Evolutionary conservation across 2,329 filamentous ascomycete genomes (phyloP), one percentile per base, ranked within the genome.

Genomic region (Ustulina deusta): DNA sequence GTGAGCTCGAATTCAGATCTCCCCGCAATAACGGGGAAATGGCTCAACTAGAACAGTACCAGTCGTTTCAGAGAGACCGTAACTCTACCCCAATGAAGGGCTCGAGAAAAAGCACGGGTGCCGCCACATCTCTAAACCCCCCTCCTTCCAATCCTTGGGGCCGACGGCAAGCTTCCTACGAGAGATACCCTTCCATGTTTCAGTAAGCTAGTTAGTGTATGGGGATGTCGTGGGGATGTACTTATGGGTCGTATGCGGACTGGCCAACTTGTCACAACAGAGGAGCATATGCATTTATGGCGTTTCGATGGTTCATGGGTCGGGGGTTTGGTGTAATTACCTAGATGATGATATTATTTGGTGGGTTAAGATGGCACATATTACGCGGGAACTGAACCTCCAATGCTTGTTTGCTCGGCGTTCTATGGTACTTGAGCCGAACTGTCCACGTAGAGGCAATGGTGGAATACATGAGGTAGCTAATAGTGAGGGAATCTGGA

Each of bases 21-120:
- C 88, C 88, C 1, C 82, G 85, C 49, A 90, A 89, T 73, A 88
- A 87, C 3, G 83, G 85, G 46, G 87, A 90, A 74, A 87, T 90
- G 85, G 88, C 88, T 1, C 85, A 84, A 4, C 77, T 84, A 20
- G 87, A 89, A 75, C 86, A 89, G 77, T 77, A 75, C 59, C 73
- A 76, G 51, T 74, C 76, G 6, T 69, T 59, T n/a, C 66, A 74
- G 20, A 66, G 72, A 49, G 75, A 77, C 11, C 69, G 72, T 7
- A 77, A 75, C 62, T 61, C 65, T 11, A 78, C 75, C 54, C 77
- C 77, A 15, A 29, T 70, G 1, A 79, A 78, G 66, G 73, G 64
- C 58, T 27, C 61, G 17, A 72, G 77, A 46, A 77, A 75, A 57
- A 78, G 75, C 66, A 74, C 73, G 3, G 75, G 75, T n/a, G 72